Evolutionary conservation across 2,329 filamentous ascomycete species (phyloP).

Genomic region (Ascochyta rabiei): DNA sequence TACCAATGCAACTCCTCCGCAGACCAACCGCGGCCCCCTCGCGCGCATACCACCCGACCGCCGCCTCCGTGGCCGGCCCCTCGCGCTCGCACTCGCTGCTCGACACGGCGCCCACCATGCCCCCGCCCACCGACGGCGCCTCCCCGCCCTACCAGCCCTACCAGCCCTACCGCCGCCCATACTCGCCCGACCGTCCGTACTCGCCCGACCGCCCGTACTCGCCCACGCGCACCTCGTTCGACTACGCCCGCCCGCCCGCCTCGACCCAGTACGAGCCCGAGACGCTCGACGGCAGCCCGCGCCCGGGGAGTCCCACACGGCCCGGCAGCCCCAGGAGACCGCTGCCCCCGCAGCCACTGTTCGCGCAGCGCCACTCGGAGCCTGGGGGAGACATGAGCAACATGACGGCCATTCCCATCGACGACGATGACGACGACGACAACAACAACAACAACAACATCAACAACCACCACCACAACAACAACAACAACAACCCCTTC

Average conservation of each 20-base stretch:
- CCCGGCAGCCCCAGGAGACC: conserved; percentile 76
- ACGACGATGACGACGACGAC: conserved; percentile 58
- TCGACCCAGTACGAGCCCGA: conserved; percentile 75
- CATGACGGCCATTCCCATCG: conserved; percentile 73
- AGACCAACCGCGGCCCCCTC: conserved; percentile 45
- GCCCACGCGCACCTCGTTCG: conserved; percentile 59
- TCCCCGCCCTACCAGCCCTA: conserved; percentile 70
- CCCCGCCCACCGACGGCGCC: conserved; percentile 63
- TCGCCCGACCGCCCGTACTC: conserved; percentile 64
- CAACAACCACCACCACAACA: conserved; percentile 57
- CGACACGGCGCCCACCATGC: conserved; percentile 56
- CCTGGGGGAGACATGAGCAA: conserved; percentile 67
- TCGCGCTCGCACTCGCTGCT: conserved; percentile 59
- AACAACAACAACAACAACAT: conserved; percentile 64
- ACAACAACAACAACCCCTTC: conserved; percentile 51
- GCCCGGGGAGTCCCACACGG: conserved; percentile 86
- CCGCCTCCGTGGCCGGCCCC: conserved; percentile 49
- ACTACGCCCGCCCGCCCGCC: conserved; percentile 74
- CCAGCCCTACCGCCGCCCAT: conserved; percentile 40
- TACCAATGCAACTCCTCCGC: conserved; percentile 44
- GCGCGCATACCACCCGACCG: conserved; percentile 58
- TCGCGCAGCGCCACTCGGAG: conserved; percentile 58
- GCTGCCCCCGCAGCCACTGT: conserved; percentile 86
- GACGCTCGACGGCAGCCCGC: conserved; percentile 86
- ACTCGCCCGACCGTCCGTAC: conserved; percentile 57